Evolutionary conservation across 176 grass and related monocot genomes (phyloP), one percentile per base, ranked within the genome.

Genomic region (Pontederia paniculata): DNA sequence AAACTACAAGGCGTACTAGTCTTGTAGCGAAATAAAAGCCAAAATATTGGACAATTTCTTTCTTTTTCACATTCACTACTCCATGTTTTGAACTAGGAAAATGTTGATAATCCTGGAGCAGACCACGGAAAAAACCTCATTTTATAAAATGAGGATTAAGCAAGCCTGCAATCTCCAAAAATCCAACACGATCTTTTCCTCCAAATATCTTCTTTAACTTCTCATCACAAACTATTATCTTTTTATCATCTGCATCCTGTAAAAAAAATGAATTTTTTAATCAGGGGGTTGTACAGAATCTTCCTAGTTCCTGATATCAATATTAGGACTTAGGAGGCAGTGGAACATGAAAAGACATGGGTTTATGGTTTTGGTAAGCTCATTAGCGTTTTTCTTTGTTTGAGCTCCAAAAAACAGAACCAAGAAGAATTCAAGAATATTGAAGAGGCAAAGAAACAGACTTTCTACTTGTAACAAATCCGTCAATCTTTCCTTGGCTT

Each of bases 161-260:
- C 57, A 72, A 59, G 31, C 69, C 69, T 62, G 69, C 42, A 23
- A 72, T 72, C 31, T 72, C 69, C 23, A 72, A 58, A 25, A 72
- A 72, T 12, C 69, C 69, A 62, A 72, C 57, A 13, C 48, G 57
- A 37, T 72, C 57, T 72, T 41, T 72, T n/a, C 69, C 48, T 42
- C 63, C 57, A 23, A 72, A 72, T 44, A 72, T 54, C 14, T 72
- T 62, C 14, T 72, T 60, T 48, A 72, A 57, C 20, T 62, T 72
- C 28, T 62, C 69, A 25, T 72, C 57, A 44, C 57, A 72, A 23
- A 72, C 44, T 13, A 70, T 70, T 49, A 58, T 20, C 67, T 22
- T 70, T 54, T 58, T 70, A 42, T 70, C 14, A 2, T 70, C 67
- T 13, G 53, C 53, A 28, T 70, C 67, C 67, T 70, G 54, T 21